Conservation (phyloP, 2,329 filamentous ascomycete genomes). For the Sclerotinia nivalis region DNA sequence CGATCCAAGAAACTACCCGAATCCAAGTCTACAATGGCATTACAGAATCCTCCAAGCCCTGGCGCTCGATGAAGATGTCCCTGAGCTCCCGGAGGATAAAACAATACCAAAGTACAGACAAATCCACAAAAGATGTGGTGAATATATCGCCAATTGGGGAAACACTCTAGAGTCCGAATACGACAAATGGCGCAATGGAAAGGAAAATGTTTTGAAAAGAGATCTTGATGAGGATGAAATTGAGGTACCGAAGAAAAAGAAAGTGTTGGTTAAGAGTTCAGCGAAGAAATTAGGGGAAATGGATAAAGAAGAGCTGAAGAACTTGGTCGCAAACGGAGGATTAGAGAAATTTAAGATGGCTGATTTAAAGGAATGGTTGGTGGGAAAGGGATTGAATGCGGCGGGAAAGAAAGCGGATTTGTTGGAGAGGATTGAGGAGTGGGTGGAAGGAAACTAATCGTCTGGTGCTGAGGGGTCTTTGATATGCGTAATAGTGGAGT, state of each 20-base stretch:
- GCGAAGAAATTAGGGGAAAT: conserved; percentile 17
- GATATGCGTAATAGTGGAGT: not conserved
- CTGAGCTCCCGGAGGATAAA: conserved; percentile 68
- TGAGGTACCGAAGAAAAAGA: conserved; percentile 16
- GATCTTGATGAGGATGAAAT: conserved; percentile 2
- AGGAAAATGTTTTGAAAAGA: conserved; percentile 5
- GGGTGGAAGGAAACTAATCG: conserved; percentile 11
- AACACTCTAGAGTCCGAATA: conserved; percentile 59
- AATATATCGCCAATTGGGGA: conserved; percentile 77
- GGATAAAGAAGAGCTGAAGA: conserved; percentile 17
- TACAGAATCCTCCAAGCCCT: conserved; percentile 91
- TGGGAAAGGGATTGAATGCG: conserved; percentile 5
- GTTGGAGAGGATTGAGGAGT: conserved; percentile 15
- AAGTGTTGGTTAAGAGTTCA: not conserved
- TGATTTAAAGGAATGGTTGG: conserved; percentile 22
- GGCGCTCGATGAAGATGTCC: conserved; percentile 87
- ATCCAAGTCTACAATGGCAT: conserved; percentile 93
- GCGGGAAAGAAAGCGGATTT: conserved; percentile 20
- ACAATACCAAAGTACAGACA: conserved; percentile 83
- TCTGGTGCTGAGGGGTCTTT: not conserved
- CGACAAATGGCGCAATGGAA: not conserved
- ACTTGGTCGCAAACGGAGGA: conserved; percentile 9
- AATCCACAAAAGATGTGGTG: conserved; percentile 79
- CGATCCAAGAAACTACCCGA: conserved; percentile 84
- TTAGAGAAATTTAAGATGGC: conserved; percentile 20